Base-by-base conservation (phyloP, 2,329 filamentous ascomycete species). In the Davidsoniella virescens region DNA sequence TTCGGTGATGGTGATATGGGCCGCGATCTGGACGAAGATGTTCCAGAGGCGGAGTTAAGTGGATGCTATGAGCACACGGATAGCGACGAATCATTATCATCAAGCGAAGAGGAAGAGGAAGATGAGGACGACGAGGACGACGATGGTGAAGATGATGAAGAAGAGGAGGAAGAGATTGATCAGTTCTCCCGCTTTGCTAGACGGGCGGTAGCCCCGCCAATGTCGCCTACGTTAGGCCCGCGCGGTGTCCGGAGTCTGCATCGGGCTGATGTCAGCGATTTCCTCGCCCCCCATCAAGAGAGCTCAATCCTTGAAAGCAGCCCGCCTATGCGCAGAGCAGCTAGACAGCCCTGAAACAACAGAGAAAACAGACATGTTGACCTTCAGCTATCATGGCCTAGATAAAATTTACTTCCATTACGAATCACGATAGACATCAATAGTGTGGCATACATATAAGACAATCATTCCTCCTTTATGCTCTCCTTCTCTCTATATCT, bases 31-130 rank as follows among this genome's bases (percentile, higher is more conserved):
- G 82, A 87, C 60, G 80, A 78, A 45, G 80, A 82, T 53, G 75
- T 86, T 36, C 80, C 81, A 17, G 79, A 83, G 53, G 78, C 71
- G 8, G 74, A 77, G 12, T 18, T 50, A 20, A 68, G 67, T 58
- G 75, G 70, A 23, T 75, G 76, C 57, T 87, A 86, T 65, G 82
- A 87, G 66, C 82, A 87, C 60, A 87, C 83, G 7, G 83, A 87
- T 63, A 82, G 81, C 2, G 82, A 86, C 56, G 80, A 71, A 7
- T 78, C 80, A 47, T 56, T 78, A 47, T 71, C 64, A 53, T 75
- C 70, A 59, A 73, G 70, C 54, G 66, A 66, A 45, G 64, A 66
- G 20, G 66, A 67, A 5, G 63, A 67, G 9, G 59, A 59, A 14
- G 62, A 59, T 6, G 60, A 60, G 8, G 63, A 67, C 2, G 58